Evolutionary conservation across 371 early-diverging fungal species (phyloP).

Genomic region (Mortierella sp.): DNA sequence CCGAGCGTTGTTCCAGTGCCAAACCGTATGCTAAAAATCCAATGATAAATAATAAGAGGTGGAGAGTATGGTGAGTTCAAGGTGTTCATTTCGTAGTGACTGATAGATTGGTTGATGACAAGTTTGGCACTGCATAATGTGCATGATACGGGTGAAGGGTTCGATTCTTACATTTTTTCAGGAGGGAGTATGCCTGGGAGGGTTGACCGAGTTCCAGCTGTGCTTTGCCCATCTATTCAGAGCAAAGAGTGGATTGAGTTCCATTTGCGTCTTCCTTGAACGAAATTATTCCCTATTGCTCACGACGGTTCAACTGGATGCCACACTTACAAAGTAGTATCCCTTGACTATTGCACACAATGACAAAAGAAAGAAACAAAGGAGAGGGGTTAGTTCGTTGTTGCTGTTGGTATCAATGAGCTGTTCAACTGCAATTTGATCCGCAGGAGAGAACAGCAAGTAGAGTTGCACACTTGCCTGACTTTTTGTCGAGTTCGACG

Average conservation of each 20-base stretch:
- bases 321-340: constrained; percentile 68
- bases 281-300: not conserved
- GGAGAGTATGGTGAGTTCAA: not conserved
- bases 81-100: not conserved
- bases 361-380: not conserved
- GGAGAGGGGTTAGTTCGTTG: not conserved
- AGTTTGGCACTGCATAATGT: not conserved
- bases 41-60: not conserved
- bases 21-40: constrained; percentile 40
- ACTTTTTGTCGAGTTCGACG: constrained; percentile 75
- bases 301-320: not conserved
- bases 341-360: constrained; percentile 69
- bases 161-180: constrained; percentile 33
- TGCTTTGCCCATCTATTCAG: constrained; percentile 47
- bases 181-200: constrained; percentile 31
- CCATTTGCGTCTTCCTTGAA: not conserved
- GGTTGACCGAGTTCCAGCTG: constrained; percentile 45
- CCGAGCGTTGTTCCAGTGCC: constrained; percentile 39
- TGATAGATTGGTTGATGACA: no score
- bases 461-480: constrained; percentile 56
- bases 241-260: not conserved
- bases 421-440: no score
- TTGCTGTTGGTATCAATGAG: no score
- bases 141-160: no score
- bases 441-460: no score